Evolutionary conservation across 108 stramenopile genomes (phyloP).

Genomic region (Fragilaria crotonensis): DNA sequence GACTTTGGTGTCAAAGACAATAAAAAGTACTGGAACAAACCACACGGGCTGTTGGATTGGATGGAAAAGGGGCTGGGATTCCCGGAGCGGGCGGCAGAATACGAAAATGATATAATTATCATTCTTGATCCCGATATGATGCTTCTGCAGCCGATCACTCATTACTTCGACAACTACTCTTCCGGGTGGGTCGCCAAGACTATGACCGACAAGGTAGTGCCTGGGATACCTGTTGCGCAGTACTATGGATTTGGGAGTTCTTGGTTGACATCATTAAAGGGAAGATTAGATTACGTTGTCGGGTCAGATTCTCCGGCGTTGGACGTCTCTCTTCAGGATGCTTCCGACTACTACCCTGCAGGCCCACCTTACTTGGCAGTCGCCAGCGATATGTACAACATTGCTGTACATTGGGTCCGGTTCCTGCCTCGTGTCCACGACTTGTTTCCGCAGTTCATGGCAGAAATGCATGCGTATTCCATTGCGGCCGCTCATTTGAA

Average conservation of each 20-base stretch:
- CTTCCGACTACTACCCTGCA: slow-evolving; percentile 57
- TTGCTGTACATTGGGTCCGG: slow-evolving; percentile 72
- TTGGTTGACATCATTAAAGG: slow-evolving; percentile 44
- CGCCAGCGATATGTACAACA: slow-evolving; percentile 63
- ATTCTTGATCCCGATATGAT: slow-evolving; percentile 94
- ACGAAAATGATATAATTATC: slow-evolving; percentile 57
- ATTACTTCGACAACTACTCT: slow-evolving; percentile 39
- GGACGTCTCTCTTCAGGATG: slow-evolving; percentile 32
- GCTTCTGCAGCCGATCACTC: slow-evolving; percentile 64
- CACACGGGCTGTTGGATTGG: slow-evolving; percentile 76
- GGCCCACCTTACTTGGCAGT: slow-evolving; percentile 93
- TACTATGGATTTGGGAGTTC: slow-evolving; percentile 64
- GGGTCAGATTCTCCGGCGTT: slow-evolving; percentile 44
- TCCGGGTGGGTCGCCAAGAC: slow-evolving; percentile 30
- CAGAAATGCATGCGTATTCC: slow-evolving; percentile 66
- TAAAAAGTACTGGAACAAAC: slow-evolving; percentile 90
- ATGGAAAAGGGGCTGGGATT: slow-evolving; percentile 36
- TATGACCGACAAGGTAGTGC: slow-evolving; percentile 16
- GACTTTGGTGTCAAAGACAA: slow-evolving; percentile 30
- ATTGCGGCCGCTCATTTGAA: slow-evolving; percentile 79
- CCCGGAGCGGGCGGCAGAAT: slow-evolving; percentile 18
- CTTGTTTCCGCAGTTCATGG: slow-evolving; percentile 39
- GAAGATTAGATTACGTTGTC: slow-evolving; percentile 37
- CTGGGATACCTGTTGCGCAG: slow-evolving; percentile 74
- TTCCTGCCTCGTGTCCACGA: slow-evolving; percentile 38